Percentiles rank a stretch among this genome's conserved stretches.
Evolutionary conservation across 1,284 basidiomycete genomes (phyloP).

Genomic region (Ceratobasidium papillatum): DNA sequence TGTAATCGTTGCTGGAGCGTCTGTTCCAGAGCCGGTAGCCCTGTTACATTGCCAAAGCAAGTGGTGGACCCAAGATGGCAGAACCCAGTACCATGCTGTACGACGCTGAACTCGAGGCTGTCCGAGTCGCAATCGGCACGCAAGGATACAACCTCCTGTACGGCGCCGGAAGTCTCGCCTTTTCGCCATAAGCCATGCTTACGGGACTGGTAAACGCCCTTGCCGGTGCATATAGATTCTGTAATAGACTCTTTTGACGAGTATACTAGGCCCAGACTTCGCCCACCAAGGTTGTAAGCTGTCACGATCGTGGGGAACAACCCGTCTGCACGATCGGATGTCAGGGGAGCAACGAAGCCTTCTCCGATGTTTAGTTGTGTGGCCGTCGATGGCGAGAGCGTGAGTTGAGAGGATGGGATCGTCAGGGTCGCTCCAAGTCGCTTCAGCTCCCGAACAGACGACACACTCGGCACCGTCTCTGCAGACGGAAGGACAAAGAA

Average conservation of each 20-base stretch:
- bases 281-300: conserved; percentile 74
- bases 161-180: conserved; percentile 94
- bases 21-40: conserved; percentile 83
- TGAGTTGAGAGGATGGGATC: conserved; percentile 77
- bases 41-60: conserved; percentile 84
- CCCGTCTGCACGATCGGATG: conserved; percentile 90
- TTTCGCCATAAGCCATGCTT: conserved; percentile 98
- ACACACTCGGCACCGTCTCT: conserved; percentile 42
- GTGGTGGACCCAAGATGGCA: conserved; percentile 89
- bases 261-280: conserved; percentile 93
- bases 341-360: conserved; percentile 82
- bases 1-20: conserved; percentile 79
- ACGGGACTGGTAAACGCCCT: conserved; percentile 95
- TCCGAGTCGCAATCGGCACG: conserved; percentile 94
- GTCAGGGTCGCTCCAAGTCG: conserved; percentile 73
- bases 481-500: conserved; percentile 64
- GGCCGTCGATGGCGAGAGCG: conserved; percentile 62
- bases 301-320: conserved; percentile 93
- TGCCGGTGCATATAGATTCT: conserved; percentile 87
- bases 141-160: conserved; percentile 87
- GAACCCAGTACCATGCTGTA: conserved; percentile 92
- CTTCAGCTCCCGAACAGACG: conserved; percentile 57
- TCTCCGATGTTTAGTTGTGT: conserved; percentile 80
- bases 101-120: conserved; percentile 89
- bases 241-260: conserved; percentile 90